Base-by-base conservation (phyloP, 2,329 filamentous ascomycete species). In the Cadophora sp. region DNA sequence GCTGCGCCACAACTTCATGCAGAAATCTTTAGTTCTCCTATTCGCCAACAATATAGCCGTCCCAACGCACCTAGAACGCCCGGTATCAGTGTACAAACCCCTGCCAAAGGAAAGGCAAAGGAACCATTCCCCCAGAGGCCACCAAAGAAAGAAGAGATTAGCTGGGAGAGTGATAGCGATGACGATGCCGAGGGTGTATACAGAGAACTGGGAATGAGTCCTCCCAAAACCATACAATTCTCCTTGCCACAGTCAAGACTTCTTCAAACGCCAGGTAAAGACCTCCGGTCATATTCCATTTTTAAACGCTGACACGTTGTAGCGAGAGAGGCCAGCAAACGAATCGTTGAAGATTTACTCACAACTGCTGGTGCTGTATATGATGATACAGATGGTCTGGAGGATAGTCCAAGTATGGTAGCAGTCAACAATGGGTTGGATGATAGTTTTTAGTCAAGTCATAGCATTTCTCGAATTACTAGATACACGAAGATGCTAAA, bases 191-290 rank as follows among this genome's bases (percentile, higher is more conserved):
- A 84, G 27, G 87, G 84, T 50, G 76, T 87, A 6, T 89, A 91
- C 66, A 86, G 85, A 7, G 78, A 80, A 24, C 79, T 86, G 58
- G 92, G 90, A 6, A 90, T 94, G 79, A 97, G 93, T 75, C 96
- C 96, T 33, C 96, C 96, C 0, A 98, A 98, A 83, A 96, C 93
- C 13, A 94, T 96, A 68, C 91, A 94, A 75, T 96, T 96, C 78
- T 90, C 91, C 53, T 80, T 96, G 58, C 91, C 91, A 60, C 90
- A 91, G 62, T 91, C 89, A 48, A 89, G 91, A 76, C 80, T 96
- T 24, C 79, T 95, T 77, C 92, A 94, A 78, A 96, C 93, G 59
- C 93, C 92, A 69, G 90, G 89, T 91, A 80, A 76, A 53, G 13
- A 20, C 43, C 30, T 20, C 16, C 5, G 2, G 18, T 30, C 55